phyloP scores from a whole-genome alignment of 2,329 filamentous ascomycete genomes.

The Monilinia fructigena region DNA sequence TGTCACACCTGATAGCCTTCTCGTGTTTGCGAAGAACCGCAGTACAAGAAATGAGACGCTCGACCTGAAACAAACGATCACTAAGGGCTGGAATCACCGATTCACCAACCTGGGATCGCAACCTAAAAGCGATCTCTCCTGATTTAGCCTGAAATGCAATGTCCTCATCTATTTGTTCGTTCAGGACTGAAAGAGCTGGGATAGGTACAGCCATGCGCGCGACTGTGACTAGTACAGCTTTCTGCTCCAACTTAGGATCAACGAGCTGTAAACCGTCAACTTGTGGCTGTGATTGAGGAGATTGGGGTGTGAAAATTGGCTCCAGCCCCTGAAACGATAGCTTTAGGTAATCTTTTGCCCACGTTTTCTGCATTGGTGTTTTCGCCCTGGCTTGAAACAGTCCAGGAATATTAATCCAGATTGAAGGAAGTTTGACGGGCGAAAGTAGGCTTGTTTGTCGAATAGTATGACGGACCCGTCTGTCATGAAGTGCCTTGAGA shows the following conservation, averaged over 20 bases:
- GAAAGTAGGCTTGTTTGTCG: constrained; percentile 34
- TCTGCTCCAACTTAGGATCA: constrained; percentile 26
- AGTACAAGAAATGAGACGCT: constrained; percentile 68
- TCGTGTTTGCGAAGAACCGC: constrained; percentile 60
- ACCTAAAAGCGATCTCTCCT: constrained; percentile 38
- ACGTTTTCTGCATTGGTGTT: constrained; percentile 41
- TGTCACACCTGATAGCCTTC: constrained; percentile 55
- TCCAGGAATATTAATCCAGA: constrained; percentile 36
- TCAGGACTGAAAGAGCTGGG: constrained; percentile 33
- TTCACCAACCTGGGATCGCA: constrained; percentile 38
- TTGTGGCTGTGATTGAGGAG: background rate
- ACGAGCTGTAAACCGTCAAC: background rate
- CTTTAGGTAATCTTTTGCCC: constrained; percentile 60
- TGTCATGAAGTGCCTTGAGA: constrained; percentile 39
- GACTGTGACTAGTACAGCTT: constrained; percentile 38
- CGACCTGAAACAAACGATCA: constrained; percentile 53
- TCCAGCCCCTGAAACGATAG: constrained; percentile 51
- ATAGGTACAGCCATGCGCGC: constrained; percentile 37
- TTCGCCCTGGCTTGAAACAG: constrained; percentile 32
- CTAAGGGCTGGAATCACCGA: constrained; percentile 35
- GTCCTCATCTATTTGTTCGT: constrained; percentile 38
- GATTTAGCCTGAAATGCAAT: constrained; percentile 38
- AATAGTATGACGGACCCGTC: constrained; percentile 33
- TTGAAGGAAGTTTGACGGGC: constrained; percentile 35
- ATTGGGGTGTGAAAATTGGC: constrained; percentile 17